phyloP scores from a whole-genome alignment of 2,329 filamentous ascomycete species.

The Chaetomium globosum region DNA sequence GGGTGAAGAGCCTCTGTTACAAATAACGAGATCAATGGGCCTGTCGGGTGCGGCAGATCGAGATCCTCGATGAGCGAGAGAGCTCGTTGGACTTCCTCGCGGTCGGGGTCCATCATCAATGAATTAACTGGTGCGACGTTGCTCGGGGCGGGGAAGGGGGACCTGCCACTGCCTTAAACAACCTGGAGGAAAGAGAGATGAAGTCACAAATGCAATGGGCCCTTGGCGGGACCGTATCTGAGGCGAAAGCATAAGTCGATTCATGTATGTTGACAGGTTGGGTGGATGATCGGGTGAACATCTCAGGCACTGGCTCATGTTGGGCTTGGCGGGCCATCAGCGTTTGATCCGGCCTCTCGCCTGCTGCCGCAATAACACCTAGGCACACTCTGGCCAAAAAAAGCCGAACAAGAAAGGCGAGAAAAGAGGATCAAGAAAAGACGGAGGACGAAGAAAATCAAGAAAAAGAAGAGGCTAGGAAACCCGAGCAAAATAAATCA shows the following conservation, averaged over 20 bases:
- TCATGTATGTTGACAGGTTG: neutral
- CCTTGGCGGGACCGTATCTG: neutral
- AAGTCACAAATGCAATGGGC: neutral
- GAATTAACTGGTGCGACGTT: too few relatives aligned
- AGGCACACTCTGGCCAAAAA: too few relatives aligned
- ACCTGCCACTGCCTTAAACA: neutral
- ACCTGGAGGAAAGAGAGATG: neutral
- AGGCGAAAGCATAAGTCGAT: neutral
- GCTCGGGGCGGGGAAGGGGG: too few relatives aligned
- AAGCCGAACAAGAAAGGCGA: too few relatives aligned
- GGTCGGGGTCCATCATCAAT: constrained; percentile 13
- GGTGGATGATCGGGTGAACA: neutral
- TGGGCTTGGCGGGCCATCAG: neutral
- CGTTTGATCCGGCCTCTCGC: neutral
- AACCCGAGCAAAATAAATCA: too few relatives aligned
- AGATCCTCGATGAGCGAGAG: constrained; percentile 24
- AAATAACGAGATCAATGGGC: constrained; percentile 20
- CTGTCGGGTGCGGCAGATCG: constrained; percentile 22
- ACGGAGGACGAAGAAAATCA: too few relatives aligned
- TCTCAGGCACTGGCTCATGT: neutral
- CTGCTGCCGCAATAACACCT: neutral
- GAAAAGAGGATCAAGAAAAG: too few relatives aligned
- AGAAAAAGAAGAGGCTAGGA: too few relatives aligned
- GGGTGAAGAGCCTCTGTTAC: constrained; percentile 24
- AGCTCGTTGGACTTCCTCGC: constrained; percentile 7